Evolutionary conservation across 2,329 filamentous ascomycete genomes (phyloP), one percentile per base, ranked within the genome.

Genomic region (Ilyonectria mors-panacis): DNA sequence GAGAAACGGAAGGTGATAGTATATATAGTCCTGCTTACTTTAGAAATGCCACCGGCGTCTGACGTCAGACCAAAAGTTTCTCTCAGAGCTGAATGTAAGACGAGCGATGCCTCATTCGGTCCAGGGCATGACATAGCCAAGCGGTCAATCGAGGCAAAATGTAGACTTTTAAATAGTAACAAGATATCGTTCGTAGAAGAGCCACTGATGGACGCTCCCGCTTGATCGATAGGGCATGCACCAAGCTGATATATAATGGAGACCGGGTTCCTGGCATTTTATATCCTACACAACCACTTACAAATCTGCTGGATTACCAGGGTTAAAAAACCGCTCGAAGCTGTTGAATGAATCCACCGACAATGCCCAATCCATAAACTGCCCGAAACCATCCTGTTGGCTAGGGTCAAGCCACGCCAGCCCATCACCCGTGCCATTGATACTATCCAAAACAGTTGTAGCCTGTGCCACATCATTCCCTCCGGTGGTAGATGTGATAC

Each of bases 361-460:
- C 23, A 75, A 12, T 6, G 75, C 76, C 76, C 74, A 75, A 39
- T 78, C 74, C 68, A 77, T 76, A 33, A 76, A 72, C 61, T 74
- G 69, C 30, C 37, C 60, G 48, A 71, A 71, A 15, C 70, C 67
- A 19, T 63, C 59, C 50, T 70, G 70, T 35, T 66, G 65, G 21
- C 55, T 71, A 12, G 70, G 70, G 37, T 76, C 67, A 3, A 76
- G 68, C 75, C 73, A 76, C 4, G 67, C 67, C 28, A 75, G 39
- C 6, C 56, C 67, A 23, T 73, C 68, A 15, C 63, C 57, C 2
- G 26, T 53, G n/a, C 37, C 50, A n/a, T n/a, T n/a, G 7, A 8
- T n/a, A n/a, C n/a, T 42, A 7, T n/a, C 39, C 39, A 33, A 33
- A n/a, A 44, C 17, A 6, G 15, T 7, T n/a, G 9, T 3, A 13